Conservation (phyloP, 2,329 filamentous ascomycete genomes). For the Aspergillus proliferans region DNA sequence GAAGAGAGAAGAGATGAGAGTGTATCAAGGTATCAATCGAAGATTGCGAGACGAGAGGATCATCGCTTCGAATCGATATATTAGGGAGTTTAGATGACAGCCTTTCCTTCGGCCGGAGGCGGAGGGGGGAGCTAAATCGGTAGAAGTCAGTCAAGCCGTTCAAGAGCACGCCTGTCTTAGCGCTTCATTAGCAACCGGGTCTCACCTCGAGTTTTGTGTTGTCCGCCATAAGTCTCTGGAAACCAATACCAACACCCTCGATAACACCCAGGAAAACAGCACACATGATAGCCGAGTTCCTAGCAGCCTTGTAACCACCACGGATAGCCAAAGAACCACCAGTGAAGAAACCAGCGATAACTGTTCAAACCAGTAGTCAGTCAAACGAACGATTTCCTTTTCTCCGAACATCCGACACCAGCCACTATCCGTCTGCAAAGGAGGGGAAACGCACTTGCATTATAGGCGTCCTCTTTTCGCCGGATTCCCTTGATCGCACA, state of each 20-base stretch:
- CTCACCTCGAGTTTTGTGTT: constrained; percentile 74
- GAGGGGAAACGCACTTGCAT: constrained; percentile 58
- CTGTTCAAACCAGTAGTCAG: constrained; percentile 20
- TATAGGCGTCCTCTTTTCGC: constrained; percentile 97
- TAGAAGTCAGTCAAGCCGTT: background rate
- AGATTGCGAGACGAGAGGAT: constrained; percentile 3
- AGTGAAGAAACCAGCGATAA: constrained; percentile 95
- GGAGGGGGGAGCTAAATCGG: constrained; percentile 28
- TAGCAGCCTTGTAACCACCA: constrained; percentile 83
- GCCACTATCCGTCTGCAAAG: background rate
- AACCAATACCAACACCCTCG: constrained; percentile 92
- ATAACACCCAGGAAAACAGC: constrained; percentile 92
- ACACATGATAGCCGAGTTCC: constrained; percentile 94
- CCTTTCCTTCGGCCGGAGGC: constrained; percentile 31
- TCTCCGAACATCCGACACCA: background rate
- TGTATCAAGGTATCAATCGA: constrained; percentile 11
- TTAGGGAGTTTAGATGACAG: constrained; percentile 25
- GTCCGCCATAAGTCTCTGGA: constrained; percentile 89
- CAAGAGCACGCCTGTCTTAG: background rate
- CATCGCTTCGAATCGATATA: background rate
- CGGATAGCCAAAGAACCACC: constrained; percentile 85
- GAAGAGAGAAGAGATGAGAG: constrained; percentile 30
- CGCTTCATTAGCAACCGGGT: background rate
- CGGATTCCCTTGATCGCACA: constrained; percentile 90
- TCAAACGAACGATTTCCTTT: background rate